Base-by-base conservation (phyloP, 306 rosid species). In the Casuarina equisetifolia region DNA sequence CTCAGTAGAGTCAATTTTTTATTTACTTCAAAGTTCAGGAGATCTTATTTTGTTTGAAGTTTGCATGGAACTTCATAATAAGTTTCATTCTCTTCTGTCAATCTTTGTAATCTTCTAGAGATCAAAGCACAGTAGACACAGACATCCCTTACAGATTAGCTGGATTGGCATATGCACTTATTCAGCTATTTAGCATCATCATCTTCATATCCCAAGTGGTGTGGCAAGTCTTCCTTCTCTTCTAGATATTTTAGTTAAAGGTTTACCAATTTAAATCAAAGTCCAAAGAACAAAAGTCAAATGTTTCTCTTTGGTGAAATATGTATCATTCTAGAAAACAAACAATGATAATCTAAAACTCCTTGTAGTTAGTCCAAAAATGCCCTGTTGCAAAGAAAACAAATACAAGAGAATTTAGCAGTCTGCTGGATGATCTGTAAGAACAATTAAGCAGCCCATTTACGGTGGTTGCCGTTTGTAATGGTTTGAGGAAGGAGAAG, bases 91-190 rank as follows among this genome's bases (percentile, higher is more conserved):
- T 74, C 72, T 25, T 76, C 73, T 69, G 44, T 45, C 76, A 58
- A 73, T 76, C 12, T 19, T 79, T 73, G 51, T 93, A 93, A 97
- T 89, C 89, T 58, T 93, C 97, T 5, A 91, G 86, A 2, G 98
- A 93, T 89, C 98, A 93, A 87, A 86, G 98, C 88, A 93, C 91
- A 2, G 84, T 91, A 19, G 98, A 93, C 83, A 91, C 90, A 40
- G 98, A 91, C 74, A 78, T 93, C 73, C 97, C 98, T 8, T 93
- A 82, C 84, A 85, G 98, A 89, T 73, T 93, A 83, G 98, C 95
- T 43, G 98, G 98, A 70, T 85, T 93, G 75, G 91, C 86, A 16
- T 93, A 91, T 82, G 98, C 98, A 58, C 90, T 93, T 16, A 85
- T 93, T 82, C 97, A 93, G 83, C 80, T 93, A 48, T 77, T 91